A percentile compares a stretch with the other conserved stretches of the same genome.
phyloP scores from a whole-genome alignment of 2,329 filamentous ascomycete species.

The Oidium heveae region DNA sequence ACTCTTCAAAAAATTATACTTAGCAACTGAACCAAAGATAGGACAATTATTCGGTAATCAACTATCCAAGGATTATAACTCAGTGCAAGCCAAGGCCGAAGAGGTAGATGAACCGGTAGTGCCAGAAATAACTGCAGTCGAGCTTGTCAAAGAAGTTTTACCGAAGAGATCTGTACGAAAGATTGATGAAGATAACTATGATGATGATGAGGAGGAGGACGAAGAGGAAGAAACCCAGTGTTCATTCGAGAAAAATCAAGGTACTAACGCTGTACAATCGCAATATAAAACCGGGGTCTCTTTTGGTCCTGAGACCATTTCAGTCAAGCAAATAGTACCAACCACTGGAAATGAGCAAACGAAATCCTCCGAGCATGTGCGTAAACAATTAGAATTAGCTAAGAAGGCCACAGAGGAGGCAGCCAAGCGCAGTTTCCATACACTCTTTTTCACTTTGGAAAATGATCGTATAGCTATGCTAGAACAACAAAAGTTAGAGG shows the following conservation, averaged over 20 bases:
- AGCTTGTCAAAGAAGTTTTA: slow-evolving; percentile 21
- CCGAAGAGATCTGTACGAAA: slow-evolving; percentile 49
- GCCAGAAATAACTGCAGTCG: slow-evolving; percentile 26
- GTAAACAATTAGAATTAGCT: slow-evolving; percentile 78
- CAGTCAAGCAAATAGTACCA: slow-evolving; percentile 14
- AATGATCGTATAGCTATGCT: slow-evolving; percentile 91
- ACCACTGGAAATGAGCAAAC: slow-evolving; percentile 31
- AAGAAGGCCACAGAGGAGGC: slow-evolving; percentile 77
- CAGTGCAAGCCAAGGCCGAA: slow-evolving; percentile 11
- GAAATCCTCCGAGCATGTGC: slow-evolving; percentile 63
- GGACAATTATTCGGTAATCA: slow-evolving; percentile 41
- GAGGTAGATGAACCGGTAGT: slow-evolving; percentile 17
- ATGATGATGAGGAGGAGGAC: slow-evolving; percentile 56
- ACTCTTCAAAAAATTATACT: slow-evolving; percentile 55
- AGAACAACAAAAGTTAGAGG: slow-evolving; percentile 88
- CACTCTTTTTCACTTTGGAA: slow-evolving; percentile 83
- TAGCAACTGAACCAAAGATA: slow-evolving; percentile 52
- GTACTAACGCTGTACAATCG: slow-evolving; percentile 29
- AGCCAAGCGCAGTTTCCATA: slow-evolving; percentile 75
- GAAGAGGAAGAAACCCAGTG: slow-evolving; percentile 34
- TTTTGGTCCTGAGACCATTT: slow-evolving; percentile 23
- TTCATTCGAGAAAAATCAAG: slow-evolving; percentile 27
- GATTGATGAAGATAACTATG: slow-evolving; percentile 70
- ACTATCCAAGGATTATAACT: slow-evolving; percentile 6
- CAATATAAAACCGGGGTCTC: slow-evolving; percentile 46